A percentile compares a stretch with the other conserved stretches of the same genome.
phyloP scores from a whole-genome alignment of 129 eudicot species.

The Cynara cardunculus region DNA sequence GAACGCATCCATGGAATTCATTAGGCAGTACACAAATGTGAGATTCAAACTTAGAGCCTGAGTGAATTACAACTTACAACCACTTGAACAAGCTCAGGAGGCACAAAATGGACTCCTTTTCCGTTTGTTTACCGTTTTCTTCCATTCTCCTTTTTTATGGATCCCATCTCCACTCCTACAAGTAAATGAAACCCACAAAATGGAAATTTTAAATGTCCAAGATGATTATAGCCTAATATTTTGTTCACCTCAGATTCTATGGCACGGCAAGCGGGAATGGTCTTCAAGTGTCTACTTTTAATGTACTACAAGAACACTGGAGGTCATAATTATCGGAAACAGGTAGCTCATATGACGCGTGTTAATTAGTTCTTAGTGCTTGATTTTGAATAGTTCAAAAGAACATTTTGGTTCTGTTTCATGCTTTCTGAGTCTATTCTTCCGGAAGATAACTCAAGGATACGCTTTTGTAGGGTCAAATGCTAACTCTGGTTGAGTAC shows the following conservation, averaged over 20 bases:
- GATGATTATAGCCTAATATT: background rate
- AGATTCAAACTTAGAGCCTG: too few species aligned
- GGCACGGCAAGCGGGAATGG: slow-evolving; percentile 51
- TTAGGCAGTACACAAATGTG: too few species aligned
- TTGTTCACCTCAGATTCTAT: slow-evolving; percentile 36
- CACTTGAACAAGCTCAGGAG: too few species aligned
- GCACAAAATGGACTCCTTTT: too few species aligned
- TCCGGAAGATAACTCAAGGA: slow-evolving; percentile 1
- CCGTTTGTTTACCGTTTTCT: too few species aligned
- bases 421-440: background rate
- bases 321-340: slow-evolving; percentile 48
- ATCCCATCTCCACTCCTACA: too few species aligned
- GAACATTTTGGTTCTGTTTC: background rate
- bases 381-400: background rate
- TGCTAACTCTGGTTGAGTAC: slow-evolving; percentile 77
- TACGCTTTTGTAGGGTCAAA: slow-evolving; percentile 52
- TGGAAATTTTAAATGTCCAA: background rate
- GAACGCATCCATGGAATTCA: too few species aligned
- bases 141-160: too few species aligned
- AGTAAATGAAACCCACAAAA: too few species aligned
- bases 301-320: slow-evolving; percentile 45
- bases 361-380: background rate
- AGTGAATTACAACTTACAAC: too few species aligned
- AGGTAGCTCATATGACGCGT: slow-evolving; percentile 21
- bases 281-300: slow-evolving; percentile 39